Conservation (phyloP, 148 eudicot genomes). For the Mesembryanthemum crystallinum region DNA sequence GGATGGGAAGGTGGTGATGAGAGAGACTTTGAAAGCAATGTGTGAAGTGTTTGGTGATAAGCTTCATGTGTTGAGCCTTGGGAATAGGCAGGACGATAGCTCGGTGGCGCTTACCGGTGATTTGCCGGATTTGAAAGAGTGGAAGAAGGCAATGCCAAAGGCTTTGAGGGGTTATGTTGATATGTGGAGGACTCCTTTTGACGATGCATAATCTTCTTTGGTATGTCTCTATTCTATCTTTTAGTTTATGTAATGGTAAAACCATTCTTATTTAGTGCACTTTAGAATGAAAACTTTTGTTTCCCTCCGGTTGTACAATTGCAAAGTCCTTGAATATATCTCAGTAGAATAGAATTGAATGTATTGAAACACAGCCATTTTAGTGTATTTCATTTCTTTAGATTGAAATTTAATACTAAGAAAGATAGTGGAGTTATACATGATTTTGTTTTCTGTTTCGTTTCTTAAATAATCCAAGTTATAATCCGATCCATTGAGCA, state of each 20-base stretch:
- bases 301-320: too few relatives aligned
- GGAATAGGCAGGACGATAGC: constrained; percentile 67
- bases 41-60: constrained; percentile 48
- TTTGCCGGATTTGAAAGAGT: constrained; percentile 43
- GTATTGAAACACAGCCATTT: too few relatives aligned
- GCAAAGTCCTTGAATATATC: too few relatives aligned
- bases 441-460: too few relatives aligned
- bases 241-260: constrained; percentile 9
- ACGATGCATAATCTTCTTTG: constrained; percentile 11
- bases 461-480: too few relatives aligned
- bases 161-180: constrained; percentile 61
- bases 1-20: constrained; percentile 72
- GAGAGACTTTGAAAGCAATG: constrained; percentile 67
- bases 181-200: constrained; percentile 52
- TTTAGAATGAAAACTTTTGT: too few relatives aligned
- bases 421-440: too few relatives aligned
- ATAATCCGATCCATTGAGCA: too few relatives aligned
- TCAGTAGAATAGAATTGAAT: too few relatives aligned
- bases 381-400: too few relatives aligned
- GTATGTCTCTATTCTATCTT: constrained; percentile 8
- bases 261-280: too few relatives aligned
- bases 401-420: too few relatives aligned
- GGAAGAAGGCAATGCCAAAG: constrained; percentile 61
- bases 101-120: constrained; percentile 67
- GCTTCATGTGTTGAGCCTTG: constrained; percentile 58